Evolutionary conservation across 257 asterid genomes (phyloP).

Genomic region (Plantago ovata): DNA sequence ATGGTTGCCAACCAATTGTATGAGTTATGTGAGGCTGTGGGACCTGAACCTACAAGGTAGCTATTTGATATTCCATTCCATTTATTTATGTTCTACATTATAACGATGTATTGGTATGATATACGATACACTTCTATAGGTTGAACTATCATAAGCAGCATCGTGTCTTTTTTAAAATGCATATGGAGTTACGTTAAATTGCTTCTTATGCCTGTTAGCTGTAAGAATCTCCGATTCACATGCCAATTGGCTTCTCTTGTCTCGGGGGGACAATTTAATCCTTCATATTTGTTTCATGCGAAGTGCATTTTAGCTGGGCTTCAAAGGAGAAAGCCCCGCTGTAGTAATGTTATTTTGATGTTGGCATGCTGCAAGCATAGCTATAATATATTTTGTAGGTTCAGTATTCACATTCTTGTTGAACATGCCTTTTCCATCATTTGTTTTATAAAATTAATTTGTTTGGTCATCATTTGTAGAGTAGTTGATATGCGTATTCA

Average conservation of each 20-base stretch:
- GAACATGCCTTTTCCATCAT: too few relatives aligned
- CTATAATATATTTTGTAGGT: too few relatives aligned
- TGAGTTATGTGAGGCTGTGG: slow-evolving; percentile 98
- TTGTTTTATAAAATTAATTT: too few relatives aligned
- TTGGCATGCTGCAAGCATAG: too few relatives aligned
- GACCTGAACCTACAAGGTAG: slow-evolving; percentile 91
- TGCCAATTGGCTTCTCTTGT: background rate
- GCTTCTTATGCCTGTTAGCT: background rate
- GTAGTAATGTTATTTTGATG: too few relatives aligned
- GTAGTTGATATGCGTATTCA: too few relatives aligned
- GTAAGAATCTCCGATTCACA: background rate
- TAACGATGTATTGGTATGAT: background rate
- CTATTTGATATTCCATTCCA: slow-evolving; percentile 19
- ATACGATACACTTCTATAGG: background rate
- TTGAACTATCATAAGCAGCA: background rate
- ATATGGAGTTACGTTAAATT: background rate
- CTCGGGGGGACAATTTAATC: too few relatives aligned
- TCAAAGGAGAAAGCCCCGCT: too few relatives aligned
- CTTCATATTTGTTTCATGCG: too few relatives aligned
- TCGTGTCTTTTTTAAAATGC: background rate
- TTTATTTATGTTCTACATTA: slow-evolving; percentile 9
- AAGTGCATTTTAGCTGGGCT: too few relatives aligned
- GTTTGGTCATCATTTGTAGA: too few relatives aligned
- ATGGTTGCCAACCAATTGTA: slow-evolving; percentile 98
- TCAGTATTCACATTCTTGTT: too few relatives aligned